Evolutionary conservation across 2,329 filamentous ascomycete genomes (phyloP).

Genomic region (Beauveria asiatica): DNA sequence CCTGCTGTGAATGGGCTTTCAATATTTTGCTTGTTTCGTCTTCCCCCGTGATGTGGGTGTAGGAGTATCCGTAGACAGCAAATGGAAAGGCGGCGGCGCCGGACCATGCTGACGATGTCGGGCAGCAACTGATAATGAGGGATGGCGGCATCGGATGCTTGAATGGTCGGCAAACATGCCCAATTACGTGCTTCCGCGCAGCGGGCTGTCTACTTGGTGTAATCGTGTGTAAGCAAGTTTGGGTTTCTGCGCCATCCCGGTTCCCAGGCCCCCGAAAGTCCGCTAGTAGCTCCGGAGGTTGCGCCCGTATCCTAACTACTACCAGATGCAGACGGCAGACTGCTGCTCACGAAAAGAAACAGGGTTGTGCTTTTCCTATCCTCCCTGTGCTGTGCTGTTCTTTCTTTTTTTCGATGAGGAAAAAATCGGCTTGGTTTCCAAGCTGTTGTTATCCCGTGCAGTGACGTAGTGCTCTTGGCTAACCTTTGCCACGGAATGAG

Average conservation of each 20-base stretch:
- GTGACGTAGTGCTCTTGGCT: neutral
- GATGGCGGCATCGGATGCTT: neutral
- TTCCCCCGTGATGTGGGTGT: too few species aligned
- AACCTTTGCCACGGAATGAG: neutral
- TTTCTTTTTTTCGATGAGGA: neutral
- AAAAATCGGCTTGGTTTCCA: neutral
- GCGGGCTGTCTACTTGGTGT: neutral
- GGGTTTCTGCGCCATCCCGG: neutral
- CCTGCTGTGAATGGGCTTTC: neutral
- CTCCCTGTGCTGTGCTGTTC: neutral
- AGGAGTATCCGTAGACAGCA: too few species aligned
- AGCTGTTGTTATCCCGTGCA: neutral
- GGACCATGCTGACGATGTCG: neutral
- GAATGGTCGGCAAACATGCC: neutral
- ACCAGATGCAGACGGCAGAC: neutral
- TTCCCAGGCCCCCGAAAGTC: neutral
- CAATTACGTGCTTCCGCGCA: neutral
- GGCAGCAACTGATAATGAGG: neutral
- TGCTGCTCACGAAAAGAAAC: neutral
- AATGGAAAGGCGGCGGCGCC: neutral
- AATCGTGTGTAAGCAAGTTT: neutral
- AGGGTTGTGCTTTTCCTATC: neutral
- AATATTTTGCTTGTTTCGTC: too few species aligned
- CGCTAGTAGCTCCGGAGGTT: neutral
- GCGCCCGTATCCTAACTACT: neutral